These are phyloP conservation scores for Hemerocallis citrina DNA, from an alignment of 106 monocot genomes.

Conservation along the genomic window DNA sequence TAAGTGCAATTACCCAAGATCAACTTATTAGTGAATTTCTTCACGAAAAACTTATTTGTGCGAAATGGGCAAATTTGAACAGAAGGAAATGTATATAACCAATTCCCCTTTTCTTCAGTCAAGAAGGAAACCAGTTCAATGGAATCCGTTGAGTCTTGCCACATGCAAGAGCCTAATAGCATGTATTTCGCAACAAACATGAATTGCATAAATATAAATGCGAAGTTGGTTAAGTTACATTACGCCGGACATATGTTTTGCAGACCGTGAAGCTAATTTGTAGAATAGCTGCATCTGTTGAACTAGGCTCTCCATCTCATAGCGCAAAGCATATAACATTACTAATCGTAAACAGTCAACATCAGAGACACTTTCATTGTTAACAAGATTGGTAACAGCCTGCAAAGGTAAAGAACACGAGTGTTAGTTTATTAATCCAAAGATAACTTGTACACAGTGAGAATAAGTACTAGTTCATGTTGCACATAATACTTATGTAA, in stretches of 20 bases:
- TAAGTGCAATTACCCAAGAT: too few relatives aligned
- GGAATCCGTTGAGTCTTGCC: not conserved
- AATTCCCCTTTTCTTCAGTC: not conserved
- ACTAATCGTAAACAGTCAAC: conserved; percentile 73
- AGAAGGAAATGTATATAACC: not conserved
- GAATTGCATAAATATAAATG: not conserved
- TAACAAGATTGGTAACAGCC: conserved; percentile 86
- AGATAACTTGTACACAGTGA: not conserved
- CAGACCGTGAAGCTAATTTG: conserved; percentile 87
- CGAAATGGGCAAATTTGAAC: not conserved
- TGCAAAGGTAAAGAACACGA: conserved; percentile 21
- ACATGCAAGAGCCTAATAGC: not conserved
- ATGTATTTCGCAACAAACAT: conserved; percentile 3
- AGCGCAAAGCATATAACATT: conserved; percentile 96
- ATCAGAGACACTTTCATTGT: conserved; percentile 89
- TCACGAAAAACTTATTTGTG: not conserved
- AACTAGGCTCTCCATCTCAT: conserved; percentile 98
- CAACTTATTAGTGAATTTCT: too few relatives aligned
- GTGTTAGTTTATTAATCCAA: not conserved
- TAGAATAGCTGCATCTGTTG: conserved; percentile 98
- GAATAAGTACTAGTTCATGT: not conserved
- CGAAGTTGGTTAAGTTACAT: conserved; percentile 46
- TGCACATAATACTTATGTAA: too few relatives aligned
- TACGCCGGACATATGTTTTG: conserved; percentile 98
- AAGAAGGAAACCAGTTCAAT: not conserved